Conservation (phyloP, 495 filamentous ascomycete genomes). For the Aspergillus asperescens region DNA sequence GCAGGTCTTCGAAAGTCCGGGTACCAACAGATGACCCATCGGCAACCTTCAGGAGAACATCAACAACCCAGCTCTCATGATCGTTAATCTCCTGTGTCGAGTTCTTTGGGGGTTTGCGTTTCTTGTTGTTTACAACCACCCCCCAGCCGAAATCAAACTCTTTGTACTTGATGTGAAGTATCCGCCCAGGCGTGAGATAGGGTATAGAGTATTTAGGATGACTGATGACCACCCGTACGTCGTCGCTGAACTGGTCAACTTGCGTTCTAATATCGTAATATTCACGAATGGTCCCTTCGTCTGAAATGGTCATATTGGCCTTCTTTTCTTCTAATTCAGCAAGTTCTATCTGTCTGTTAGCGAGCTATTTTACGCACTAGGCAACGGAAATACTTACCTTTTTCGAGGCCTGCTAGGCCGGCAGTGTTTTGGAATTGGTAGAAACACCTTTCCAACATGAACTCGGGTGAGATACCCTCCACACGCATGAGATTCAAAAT, state of each 20-base stretch:
- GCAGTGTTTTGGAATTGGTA: slow-evolving; percentile 96
- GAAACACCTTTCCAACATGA: slow-evolving; percentile 94
- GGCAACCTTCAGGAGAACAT: slow-evolving; percentile 73
- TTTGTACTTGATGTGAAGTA: slow-evolving; percentile 75
- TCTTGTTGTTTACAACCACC: slow-evolving; percentile 64
- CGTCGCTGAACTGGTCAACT: slow-evolving; percentile 70
- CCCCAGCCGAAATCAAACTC: slow-evolving; percentile 91
- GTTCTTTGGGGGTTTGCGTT: slow-evolving; percentile 54
- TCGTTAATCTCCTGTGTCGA: slow-evolving; percentile 59
- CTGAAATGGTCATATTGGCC: slow-evolving; percentile 66
- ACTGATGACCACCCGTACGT: slow-evolving; percentile 82
- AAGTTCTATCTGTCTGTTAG: slow-evolving; percentile 52
- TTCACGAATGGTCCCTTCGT: slow-evolving; percentile 83
- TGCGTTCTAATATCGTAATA: slow-evolving; percentile 85
- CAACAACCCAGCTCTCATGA: slow-evolving; percentile 72
- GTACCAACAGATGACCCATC: slow-evolving; percentile 52
- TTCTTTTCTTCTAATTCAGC: slow-evolving; percentile 65
- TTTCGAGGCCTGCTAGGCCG: slow-evolving; percentile 73
- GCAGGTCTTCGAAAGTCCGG: slow-evolving; percentile 55
- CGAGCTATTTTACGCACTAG: background rate
- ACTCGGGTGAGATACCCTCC: slow-evolving; percentile 93
- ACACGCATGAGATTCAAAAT: slow-evolving; percentile 92
- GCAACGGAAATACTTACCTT: slow-evolving; percentile 34
- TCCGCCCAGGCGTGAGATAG: slow-evolving; percentile 74
- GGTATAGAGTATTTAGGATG: slow-evolving; percentile 78